These are phyloP conservation scores for Prunus armeniaca DNA, from an alignment of 306 rosid genomes.

Conservation along the genomic window DNA sequence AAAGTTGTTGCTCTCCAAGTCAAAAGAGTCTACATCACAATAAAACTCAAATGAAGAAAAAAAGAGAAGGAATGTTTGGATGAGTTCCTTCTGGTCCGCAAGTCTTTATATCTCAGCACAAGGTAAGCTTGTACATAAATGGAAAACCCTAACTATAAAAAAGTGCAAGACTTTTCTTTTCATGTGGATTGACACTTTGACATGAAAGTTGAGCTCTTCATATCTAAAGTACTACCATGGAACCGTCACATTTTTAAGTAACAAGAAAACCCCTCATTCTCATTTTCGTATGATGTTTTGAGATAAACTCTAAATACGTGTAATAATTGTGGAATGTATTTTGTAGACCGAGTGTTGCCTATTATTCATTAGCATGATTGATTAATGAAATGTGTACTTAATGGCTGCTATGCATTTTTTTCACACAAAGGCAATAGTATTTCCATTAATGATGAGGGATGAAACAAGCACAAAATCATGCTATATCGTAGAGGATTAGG, in stretches of 20 bases:
- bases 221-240: not conserved
- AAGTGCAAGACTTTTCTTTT: not conserved
- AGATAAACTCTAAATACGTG: not conserved
- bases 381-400: too few relatives aligned
- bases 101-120: not conserved
- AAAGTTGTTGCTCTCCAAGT: conserved; percentile 10
- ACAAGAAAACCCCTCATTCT: not conserved
- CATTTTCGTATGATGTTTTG: not conserved
- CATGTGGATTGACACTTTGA: not conserved
- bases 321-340: not conserved
- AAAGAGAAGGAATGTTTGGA: not conserved
- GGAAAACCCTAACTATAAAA: not conserved
- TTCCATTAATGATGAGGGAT: too few relatives aligned
- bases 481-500: too few relatives aligned
- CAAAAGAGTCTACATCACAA: conserved; percentile 10
- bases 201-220: not conserved
- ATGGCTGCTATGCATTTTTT: too few relatives aligned
- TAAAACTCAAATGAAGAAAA: not conserved
- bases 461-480: too few relatives aligned
- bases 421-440: too few relatives aligned
- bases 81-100: too few relatives aligned
- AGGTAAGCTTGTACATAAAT: not conserved
- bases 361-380: too few relatives aligned
- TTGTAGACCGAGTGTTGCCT: not conserved
- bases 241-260: too few relatives aligned